These are phyloP conservation scores for Lithohypha guttulata DNA, from an alignment of 2,329 filamentous ascomycete genomes.

Conservation along the genomic window DNA sequence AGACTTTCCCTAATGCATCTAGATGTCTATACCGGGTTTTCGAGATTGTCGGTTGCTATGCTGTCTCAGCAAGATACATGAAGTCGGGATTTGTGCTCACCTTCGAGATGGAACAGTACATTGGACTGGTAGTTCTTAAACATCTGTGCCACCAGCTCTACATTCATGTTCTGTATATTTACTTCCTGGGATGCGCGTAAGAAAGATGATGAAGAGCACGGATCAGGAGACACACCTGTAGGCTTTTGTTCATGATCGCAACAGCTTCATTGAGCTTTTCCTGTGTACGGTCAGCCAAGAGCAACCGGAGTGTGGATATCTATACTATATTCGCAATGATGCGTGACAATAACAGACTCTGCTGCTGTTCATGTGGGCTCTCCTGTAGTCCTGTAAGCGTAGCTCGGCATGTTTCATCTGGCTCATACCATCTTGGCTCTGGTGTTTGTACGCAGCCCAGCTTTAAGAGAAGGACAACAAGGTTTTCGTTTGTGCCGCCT, in stretches of 20 bases:
- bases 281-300: slow-evolving; percentile 37
- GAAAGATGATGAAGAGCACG: not conserved
- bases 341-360: slow-evolving; percentile 81
- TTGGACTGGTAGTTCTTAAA: slow-evolving; percentile 99
- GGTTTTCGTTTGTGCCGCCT: too few relatives aligned
- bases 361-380: slow-evolving; percentile 94
- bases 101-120: slow-evolving; percentile 92
- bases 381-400: slow-evolving; percentile 46
- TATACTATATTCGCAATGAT: slow-evolving; percentile 96
- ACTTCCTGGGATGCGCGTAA: slow-evolving; percentile 57
- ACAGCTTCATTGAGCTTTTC: slow-evolving; percentile 96
- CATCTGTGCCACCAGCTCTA: slow-evolving; percentile 96
- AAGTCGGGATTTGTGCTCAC: slow-evolving; percentile 48
- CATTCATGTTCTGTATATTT: slow-evolving; percentile 98
- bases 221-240: slow-evolving; percentile 51
- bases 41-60: slow-evolving; percentile 69
- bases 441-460: too few relatives aligned
- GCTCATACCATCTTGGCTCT: not conserved
- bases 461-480: too few relatives aligned
- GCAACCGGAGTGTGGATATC: not conserved
- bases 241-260: slow-evolving; percentile 80
- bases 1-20: too few relatives aligned
- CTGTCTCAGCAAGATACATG: too few relatives aligned
- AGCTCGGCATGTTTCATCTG: not conserved
- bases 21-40: slow-evolving; percentile 69